Evolutionary conservation across 2,329 filamentous ascomycete species (phyloP), one percentile per base, ranked within the genome.

Genomic region (Phialocephala sp.): DNA sequence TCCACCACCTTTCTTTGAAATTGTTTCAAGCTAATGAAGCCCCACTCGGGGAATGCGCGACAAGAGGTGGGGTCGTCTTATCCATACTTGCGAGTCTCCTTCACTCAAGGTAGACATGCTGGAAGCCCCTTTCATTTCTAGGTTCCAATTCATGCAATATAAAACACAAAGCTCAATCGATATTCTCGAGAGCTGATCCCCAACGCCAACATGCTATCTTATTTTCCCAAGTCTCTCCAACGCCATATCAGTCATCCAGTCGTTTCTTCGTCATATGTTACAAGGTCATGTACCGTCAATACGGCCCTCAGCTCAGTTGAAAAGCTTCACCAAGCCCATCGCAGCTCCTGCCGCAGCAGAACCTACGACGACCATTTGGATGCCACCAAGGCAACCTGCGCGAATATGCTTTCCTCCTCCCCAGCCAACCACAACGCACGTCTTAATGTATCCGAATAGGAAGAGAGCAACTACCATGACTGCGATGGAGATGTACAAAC

Each of bases 371-470:
- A 80, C 77, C 79, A 80, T 80, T 67, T 80, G 76, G 6, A 79
- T 67, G 9, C 77, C 79, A 9, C 77, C 78, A 24, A 64, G 72
- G 50, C 74, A 75, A 9, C 70, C 72, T 8, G 55, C 66, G 36
- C 67, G 62, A 56, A 77, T 70, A 43, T 70, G 72, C 57, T 64
- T 69, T n/a, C 68, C 69, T 43, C 68, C 73, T 27, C 65, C 68
- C 72, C 71, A 76, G 59, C 79, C 79, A 0, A 76, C 81, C 0
- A 86, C 81, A 14, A 86, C 79, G 37, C 73, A 83, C 22, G 87
- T 89, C 79, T 90, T 90, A 63, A 83, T 79, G 71, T 88, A 89
- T n/a, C 89, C 89, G 74, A 91, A 91, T 2, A 79, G 76, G 62
- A 90, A 84, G 52, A 91, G 76, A 1, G 87, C 84, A 8, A 87